Conservation (phyloP, 768 basidiomycete species). For the Candolleomyces eurysporus region DNA sequence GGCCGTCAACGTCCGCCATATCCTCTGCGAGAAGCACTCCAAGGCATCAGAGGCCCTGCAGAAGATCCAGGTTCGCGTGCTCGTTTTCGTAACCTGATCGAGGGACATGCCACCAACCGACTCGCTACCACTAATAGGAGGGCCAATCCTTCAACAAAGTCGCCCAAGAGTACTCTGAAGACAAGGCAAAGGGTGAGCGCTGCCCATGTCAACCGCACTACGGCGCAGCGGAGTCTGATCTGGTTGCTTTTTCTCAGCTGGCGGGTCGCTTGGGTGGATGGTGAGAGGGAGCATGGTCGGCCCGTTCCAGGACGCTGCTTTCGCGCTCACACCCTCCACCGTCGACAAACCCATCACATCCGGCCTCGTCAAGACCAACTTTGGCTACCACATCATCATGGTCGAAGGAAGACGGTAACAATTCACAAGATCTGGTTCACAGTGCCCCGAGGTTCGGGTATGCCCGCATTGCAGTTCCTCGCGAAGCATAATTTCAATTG, state of each 20-base stretch:
- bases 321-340: constrained; percentile 73
- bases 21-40: constrained; percentile 85
- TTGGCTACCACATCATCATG: constrained; percentile 91
- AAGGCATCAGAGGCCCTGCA: constrained; percentile 74
- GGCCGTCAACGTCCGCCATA: constrained; percentile 83
- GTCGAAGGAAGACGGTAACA: constrained; percentile 72
- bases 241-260: constrained; percentile 43
- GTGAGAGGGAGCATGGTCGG: constrained; percentile 84
- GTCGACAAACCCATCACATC: constrained; percentile 76
- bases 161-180: constrained; percentile 87
- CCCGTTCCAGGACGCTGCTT: constrained; percentile 88
- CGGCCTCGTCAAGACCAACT: constrained; percentile 75
- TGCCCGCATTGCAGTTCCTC: too few relatives aligned
- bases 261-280: constrained; percentile 89
- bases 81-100: not conserved
- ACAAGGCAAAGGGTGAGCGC: constrained; percentile 77
- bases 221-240: too few relatives aligned
- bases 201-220: not conserved
- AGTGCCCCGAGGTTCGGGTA: too few relatives aligned
- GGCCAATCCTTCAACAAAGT: constrained; percentile 86
- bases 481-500: too few relatives aligned
- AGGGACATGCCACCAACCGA: not conserved
- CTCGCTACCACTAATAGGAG: constrained; percentile 36
- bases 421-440: too few relatives aligned
- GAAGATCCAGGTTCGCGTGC: constrained; percentile 68